Evolutionary conservation across 2,329 filamentous ascomycete genomes (phyloP), one percentile per base, ranked within the genome.

Genomic region (Trichoderma semiorbis): DNA sequence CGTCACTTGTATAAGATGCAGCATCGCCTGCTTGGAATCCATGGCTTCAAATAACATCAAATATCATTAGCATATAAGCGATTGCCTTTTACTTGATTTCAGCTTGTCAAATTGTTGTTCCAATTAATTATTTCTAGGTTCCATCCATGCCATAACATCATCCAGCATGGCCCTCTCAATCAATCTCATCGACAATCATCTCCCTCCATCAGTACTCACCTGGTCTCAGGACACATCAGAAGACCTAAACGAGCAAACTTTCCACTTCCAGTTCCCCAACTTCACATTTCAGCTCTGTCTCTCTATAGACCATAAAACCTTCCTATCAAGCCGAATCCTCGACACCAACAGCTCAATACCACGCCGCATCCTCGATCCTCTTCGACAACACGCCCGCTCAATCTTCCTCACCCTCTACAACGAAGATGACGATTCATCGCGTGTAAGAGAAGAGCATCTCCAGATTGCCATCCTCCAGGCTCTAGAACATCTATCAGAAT

Each of bases 371-470:
- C 55, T 77, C 1, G 74, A 77, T 30, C 74, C 70, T 16, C 39
- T 77, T 4, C 73, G 74, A 0, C 65, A 72, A 21, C 32, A 75
- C 30, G 68, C 73, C 26, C 74, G 75, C 26, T 34, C 62, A 1
- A 73, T 73, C n/a, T 30, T 76, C 12, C 58, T 60, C 43, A 43
- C 36, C 26, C 66, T 57, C 24, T 60, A 60, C 18, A n/a, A 12
- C 5, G 55, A 60, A 30, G 28, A 60, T n/a, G 55, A 34, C 18
- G 28, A 60, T n/a, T 21, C 55, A 32, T 32, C 18, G 1, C 55
- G 2, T 7, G 2, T 60, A 7, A 60, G 18, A 21, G 28, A 60
- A 30, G 55, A n/a, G 1, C 16, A 60, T 21, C 28, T 60, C 1
- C 55, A 60, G 1, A 30, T 60, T 5, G 55, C 55, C 18, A 21